phyloP scores from a whole-genome alignment of 106 monocot species.

The Triglochin maritima region DNA sequence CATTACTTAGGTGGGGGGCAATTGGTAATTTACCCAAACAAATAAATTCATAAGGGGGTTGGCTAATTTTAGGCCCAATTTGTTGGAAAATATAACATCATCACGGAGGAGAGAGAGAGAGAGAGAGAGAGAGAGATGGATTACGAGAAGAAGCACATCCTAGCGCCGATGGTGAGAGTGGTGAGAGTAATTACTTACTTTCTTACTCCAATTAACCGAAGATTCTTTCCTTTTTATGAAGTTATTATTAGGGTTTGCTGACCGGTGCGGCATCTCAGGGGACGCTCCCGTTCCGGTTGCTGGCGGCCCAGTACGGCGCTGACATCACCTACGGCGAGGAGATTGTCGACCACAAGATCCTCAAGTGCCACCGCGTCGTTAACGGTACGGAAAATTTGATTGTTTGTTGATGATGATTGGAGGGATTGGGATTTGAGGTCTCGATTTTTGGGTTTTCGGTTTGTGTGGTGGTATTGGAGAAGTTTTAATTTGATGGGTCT shows the following conservation, averaged over 20 bases:
- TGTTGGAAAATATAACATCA: too few species aligned
- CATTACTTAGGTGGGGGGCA: too few species aligned
- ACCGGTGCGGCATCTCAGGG: slow-evolving; percentile 61
- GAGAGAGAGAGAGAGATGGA: slow-evolving; percentile 31
- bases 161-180: slow-evolving; percentile 99
- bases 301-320: slow-evolving; percentile 80
- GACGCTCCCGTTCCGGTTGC: slow-evolving; percentile 63
- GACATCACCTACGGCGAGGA: slow-evolving; percentile 98
- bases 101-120: too few species aligned
- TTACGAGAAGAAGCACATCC: slow-evolving; percentile 78
- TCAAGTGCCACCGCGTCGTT: slow-evolving; percentile 67
- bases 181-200: slow-evolving; percentile 30
- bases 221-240: background rate
- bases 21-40: too few species aligned
- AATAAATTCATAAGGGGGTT: too few species aligned
- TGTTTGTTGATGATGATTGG: too few species aligned
- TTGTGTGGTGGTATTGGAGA: too few species aligned
- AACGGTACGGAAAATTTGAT: slow-evolving; percentile 37
- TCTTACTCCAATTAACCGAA: too few species aligned
- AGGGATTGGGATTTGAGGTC: too few species aligned
- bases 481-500: too few species aligned
- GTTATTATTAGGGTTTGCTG: background rate
- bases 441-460: too few species aligned
- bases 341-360: slow-evolving; percentile 83
- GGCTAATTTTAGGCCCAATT: too few species aligned